phyloP scores from a whole-genome alignment of 192 early-diverging fungal species.

The Umbelopsis sp. region DNA sequence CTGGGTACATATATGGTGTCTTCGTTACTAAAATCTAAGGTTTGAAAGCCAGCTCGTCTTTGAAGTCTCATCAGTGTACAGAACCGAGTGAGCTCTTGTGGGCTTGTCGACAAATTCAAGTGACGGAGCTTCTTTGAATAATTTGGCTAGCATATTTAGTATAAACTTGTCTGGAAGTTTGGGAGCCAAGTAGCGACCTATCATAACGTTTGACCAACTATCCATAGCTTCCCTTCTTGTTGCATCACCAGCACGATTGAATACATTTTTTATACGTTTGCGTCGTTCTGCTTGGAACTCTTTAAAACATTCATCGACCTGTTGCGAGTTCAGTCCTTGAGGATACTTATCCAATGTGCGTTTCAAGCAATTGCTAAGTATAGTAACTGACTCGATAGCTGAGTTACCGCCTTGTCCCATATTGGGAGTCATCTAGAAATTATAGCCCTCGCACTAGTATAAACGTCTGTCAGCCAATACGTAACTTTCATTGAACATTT shows the following conservation, averaged over 20 bases:
- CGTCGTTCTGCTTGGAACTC: not conserved
- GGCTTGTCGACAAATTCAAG: not conserved
- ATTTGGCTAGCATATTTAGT: not conserved
- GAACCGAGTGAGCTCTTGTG: not conserved
- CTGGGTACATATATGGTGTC: too few species aligned
- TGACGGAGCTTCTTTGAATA: not conserved
- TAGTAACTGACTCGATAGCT: not conserved
- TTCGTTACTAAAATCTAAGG: not conserved
- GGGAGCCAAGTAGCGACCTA: not conserved
- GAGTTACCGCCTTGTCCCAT: slow-evolving; percentile 3
- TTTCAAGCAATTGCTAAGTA: not conserved
- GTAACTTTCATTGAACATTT: not conserved
- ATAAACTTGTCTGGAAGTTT: not conserved
- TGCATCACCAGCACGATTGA: not conserved
- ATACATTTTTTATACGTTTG: not conserved
- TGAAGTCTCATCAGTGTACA: not conserved
- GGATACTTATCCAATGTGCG: not conserved
- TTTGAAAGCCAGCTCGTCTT: not conserved
- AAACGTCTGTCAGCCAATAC: too few species aligned
- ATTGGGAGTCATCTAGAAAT: not conserved
- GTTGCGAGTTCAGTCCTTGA: not conserved
- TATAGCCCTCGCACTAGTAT: too few species aligned
- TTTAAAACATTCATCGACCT: not conserved
- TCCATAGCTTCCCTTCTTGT: not conserved
- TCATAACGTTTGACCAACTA: not conserved